Base-by-base conservation (phyloP, 2,329 filamentous ascomycete genomes). In the Paraphaeosphaeria sporulosa region DNA sequence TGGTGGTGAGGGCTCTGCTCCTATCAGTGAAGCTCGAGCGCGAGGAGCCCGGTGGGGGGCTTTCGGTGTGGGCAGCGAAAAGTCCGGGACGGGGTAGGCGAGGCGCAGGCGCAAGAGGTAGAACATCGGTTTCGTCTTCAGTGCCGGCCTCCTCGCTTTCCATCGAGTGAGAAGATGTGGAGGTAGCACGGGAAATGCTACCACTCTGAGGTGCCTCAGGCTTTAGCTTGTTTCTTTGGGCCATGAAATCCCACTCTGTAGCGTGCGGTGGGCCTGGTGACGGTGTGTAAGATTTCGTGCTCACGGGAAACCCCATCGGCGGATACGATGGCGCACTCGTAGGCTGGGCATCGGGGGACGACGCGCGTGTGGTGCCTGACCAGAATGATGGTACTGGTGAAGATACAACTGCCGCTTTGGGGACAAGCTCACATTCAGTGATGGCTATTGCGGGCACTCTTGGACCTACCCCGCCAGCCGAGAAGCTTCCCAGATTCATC, bases 381-480 rank as follows among this genome's bases (percentile, higher is more conserved):
- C 71, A 76, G 57, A 73, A 71, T 64, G 74, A 76, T 70, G 74
- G 72, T 66, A 74, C 74, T 65, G 74, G 72, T 66, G 74, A 76
- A 69, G 64, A 67, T 48, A 72, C 69, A 46, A 71, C 68, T 57
- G 69, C 64, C 50, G 68, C 61, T 44, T 63, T 71, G 61, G 70
- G 71, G 61, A 66, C 64, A 64, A 67, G 71, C 70, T 76, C 72
- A 71, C 73, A 75, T 73, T 77, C 64, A 56, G 75, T 71, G 60
- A 77, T 76, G 49, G 72, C 73, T 53, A 77, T 77, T 15, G 73
- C 71, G 19, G 75, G 75, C 53, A 77, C 65, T 55, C 66, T 72
- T 27, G 66, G 62, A 32, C 46, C 52, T 23, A 56, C 13, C 9
- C 52, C 47, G 46, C 67, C 62, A 47, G 69, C 65, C 21, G 73